A percentile compares a stretch with the other conserved stretches of the same genome.
Conservation (phyloP, 768 basidiomycete species). For the Lactarius akahatsu region DNA sequence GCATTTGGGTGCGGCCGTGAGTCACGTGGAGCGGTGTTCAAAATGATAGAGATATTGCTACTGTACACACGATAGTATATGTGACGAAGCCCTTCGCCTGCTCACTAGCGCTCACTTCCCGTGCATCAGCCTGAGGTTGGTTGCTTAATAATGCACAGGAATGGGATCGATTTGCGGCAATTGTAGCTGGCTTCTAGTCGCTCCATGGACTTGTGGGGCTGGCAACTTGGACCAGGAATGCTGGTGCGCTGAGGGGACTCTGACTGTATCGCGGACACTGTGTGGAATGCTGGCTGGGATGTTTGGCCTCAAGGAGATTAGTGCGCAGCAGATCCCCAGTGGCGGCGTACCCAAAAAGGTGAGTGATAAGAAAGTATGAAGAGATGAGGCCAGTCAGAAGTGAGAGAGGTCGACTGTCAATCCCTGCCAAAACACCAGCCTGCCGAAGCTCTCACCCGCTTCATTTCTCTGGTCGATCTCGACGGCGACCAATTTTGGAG, state of each 20-base stretch:
- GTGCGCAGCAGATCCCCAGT: slow-evolving; percentile 11
- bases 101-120: slow-evolving; percentile 68
- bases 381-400: background rate
- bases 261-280: too few relatives aligned
- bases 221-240: too few relatives aligned
- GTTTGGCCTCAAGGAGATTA: background rate
- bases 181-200: too few relatives aligned
- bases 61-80: too few relatives aligned
- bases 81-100: slow-evolving; percentile 18
- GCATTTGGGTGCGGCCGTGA: background rate
- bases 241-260: too few relatives aligned
- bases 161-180: too few relatives aligned
- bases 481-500: slow-evolving; percentile 60
- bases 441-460: slow-evolving; percentile 41
- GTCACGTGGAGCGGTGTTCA: too few relatives aligned
- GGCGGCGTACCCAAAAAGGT: background rate
- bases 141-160: too few relatives aligned
- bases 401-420: slow-evolving; percentile 33
- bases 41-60: too few relatives aligned
- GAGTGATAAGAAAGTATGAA: background rate
- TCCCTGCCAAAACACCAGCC: slow-evolving; percentile 49
- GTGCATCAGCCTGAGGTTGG: slow-evolving; percentile 76
- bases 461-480: slow-evolving; percentile 51
- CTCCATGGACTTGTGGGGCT: too few relatives aligned
- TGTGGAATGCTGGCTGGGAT: too few relatives aligned